phyloP scores from a whole-genome alignment of 495 filamentous ascomycete genomes.

The Recurvomyces mirabilis region DNA sequence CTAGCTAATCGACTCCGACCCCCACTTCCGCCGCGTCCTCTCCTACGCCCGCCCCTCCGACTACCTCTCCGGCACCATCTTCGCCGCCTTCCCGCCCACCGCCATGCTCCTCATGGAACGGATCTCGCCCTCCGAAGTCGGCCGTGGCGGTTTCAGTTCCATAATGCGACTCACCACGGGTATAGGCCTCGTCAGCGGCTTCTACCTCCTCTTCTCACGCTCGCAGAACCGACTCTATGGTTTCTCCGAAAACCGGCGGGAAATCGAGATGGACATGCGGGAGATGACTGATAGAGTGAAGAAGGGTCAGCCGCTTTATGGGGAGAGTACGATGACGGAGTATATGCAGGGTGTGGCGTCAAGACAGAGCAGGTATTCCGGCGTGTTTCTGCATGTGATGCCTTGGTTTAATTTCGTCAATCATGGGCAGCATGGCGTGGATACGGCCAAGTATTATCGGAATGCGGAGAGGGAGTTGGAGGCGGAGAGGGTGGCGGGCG shows the following conservation, averaged over 20 bases:
- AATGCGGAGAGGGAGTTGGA: slow-evolving; percentile 92
- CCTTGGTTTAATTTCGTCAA: slow-evolving; percentile 98
- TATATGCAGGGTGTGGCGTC: slow-evolving; percentile 91
- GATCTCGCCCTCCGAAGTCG: slow-evolving; percentile 67
- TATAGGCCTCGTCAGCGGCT: slow-evolving; percentile 62
- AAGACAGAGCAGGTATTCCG: slow-evolving; percentile 82
- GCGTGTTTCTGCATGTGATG: slow-evolving; percentile 66
- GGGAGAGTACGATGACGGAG: slow-evolving; percentile 59
- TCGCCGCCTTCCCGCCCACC: slow-evolving; percentile 56
- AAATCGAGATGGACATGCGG: slow-evolving; percentile 90
- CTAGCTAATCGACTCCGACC: slow-evolving; percentile 32
- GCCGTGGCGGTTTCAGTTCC: slow-evolving; percentile 65
- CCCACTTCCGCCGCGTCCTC: slow-evolving; percentile 81
- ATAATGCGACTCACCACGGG: slow-evolving; percentile 66
- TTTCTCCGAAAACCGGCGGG: slow-evolving; percentile 77
- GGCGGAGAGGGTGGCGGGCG: slow-evolving; percentile 42
- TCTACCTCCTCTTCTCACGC: slow-evolving; percentile 67
- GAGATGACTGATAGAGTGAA: slow-evolving; percentile 97
- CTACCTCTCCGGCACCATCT: slow-evolving; percentile 56
- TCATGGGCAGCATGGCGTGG: slow-evolving; percentile 85
- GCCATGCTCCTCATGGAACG: slow-evolving; percentile 68
- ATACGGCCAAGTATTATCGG: slow-evolving; percentile 95
- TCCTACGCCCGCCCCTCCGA: slow-evolving; percentile 75
- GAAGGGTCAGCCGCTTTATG: slow-evolving; percentile 82
- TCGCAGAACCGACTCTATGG: slow-evolving; percentile 80